Conservation (phyloP, 2,329 filamentous ascomycete species). For the Epichloe baconii region DNA sequence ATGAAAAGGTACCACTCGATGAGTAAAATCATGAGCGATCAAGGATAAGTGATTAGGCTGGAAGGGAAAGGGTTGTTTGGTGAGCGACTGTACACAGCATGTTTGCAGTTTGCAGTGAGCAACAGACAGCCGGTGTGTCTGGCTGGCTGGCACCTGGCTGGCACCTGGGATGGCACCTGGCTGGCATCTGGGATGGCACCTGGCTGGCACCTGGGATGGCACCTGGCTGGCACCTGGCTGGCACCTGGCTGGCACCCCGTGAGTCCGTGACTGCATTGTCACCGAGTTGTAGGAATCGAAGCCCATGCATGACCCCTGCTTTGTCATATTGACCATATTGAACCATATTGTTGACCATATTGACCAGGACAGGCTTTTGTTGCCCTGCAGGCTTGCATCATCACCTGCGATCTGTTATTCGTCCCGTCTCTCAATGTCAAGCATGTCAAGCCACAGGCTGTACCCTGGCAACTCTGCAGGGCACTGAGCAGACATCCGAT, state of each 20-base stretch:
- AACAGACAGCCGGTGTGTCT: too few species aligned
- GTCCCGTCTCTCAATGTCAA: not conserved
- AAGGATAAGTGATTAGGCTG: not conserved
- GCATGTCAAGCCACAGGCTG: not conserved
- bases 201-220: not conserved
- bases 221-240: not conserved
- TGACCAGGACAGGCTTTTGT: not conserved
- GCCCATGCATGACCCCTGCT: not conserved
- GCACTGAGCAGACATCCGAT: not conserved
- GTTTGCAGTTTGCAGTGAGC: too few species aligned
- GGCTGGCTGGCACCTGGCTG: too few species aligned
- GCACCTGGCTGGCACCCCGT: not conserved
- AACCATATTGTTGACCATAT: not conserved
- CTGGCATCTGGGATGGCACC: too few species aligned
- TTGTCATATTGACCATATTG: not conserved
- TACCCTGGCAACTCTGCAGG: not conserved
- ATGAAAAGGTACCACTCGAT: not conserved
- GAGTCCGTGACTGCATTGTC: not conserved
- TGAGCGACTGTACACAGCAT: too few species aligned
- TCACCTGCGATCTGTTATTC: not conserved
- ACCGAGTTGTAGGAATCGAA: conserved; percentile 1
- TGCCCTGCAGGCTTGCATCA: not conserved
- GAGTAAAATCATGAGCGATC: not conserved
- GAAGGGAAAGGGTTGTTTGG: too few species aligned
- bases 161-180: not conserved